These are phyloP conservation scores for Pseudocercospora cruenta DNA, from an alignment of 2,329 filamentous ascomycete species.

Conservation along the genomic window DNA sequence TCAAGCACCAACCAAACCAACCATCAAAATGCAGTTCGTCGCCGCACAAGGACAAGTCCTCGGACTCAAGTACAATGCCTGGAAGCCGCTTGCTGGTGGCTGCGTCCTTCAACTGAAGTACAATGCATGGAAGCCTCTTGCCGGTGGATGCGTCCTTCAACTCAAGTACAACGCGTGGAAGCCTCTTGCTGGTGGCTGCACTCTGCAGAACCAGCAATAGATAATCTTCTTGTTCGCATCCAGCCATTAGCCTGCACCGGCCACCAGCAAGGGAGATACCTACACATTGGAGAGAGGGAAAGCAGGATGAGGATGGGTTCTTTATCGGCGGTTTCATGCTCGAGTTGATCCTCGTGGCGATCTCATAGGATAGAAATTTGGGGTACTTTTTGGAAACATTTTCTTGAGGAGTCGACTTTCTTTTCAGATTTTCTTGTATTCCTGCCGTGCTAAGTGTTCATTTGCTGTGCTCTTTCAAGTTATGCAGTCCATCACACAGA, in stretches of 20 bases:
- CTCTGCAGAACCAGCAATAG: background rate
- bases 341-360: too few relatives aligned
- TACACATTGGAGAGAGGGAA: background rate
- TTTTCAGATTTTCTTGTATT: too few relatives aligned
- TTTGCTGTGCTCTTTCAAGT: too few relatives aligned
- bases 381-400: too few relatives aligned
- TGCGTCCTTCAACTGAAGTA: background rate
- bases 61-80: background rate
- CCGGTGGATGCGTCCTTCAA: background rate
- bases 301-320: background rate
- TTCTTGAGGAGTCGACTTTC: too few relatives aligned
- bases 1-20: background rate
- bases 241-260: too few relatives aligned
- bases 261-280: background rate
- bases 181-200: background rate
- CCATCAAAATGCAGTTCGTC: background rate
- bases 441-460: too few relatives aligned
- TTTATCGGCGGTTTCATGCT: background rate
- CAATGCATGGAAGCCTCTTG: background rate
- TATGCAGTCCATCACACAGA: too few relatives aligned
- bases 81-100: background rate
- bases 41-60: too few relatives aligned
- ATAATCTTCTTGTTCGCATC: background rate
- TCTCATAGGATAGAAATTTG: too few relatives aligned
- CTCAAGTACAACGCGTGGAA: background rate